Evolutionary conservation across 148 eudicot genomes (phyloP).

Genomic region (Rheum nobile): DNA sequence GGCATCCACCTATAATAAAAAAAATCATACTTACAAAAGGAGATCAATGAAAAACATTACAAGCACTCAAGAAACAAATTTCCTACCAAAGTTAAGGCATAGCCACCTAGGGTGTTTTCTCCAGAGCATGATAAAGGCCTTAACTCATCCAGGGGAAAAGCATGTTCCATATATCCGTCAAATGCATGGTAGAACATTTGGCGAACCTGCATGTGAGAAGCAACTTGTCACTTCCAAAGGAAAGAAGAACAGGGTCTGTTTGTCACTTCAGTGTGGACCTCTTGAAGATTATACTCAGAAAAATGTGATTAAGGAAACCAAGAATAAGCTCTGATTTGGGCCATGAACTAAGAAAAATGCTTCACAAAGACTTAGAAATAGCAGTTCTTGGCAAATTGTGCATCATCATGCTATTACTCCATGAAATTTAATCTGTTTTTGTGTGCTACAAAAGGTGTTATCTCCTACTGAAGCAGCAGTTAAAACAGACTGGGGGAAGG

Average conservation of each 20-base stretch:
- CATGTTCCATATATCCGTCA: constrained; percentile 91
- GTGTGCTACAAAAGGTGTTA: not conserved
- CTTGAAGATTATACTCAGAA: not conserved
- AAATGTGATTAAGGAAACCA: not conserved
- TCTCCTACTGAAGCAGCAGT: not conserved
- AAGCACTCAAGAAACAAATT: constrained; percentile 1
- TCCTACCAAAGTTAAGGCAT: constrained; percentile 87
- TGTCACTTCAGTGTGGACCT: not conserved
- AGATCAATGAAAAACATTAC: not conserved
- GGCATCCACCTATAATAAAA: constrained; percentile 63
- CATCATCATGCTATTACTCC: not conserved
- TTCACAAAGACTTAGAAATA: not conserved
- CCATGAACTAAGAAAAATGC: not conserved
- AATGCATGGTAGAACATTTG: constrained; percentile 98
- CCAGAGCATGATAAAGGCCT: constrained; percentile 85
- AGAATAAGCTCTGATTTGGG: not conserved
- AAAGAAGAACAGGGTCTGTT: not conserved
- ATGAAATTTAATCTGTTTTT: not conserved
- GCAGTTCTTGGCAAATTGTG: not conserved
- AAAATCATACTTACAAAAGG: constrained; percentile 6
- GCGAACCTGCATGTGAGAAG: constrained; percentile 37
- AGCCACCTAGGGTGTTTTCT: constrained; percentile 96
- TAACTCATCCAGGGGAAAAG: constrained; percentile 91
- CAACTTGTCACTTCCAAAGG: constrained; percentile 2
- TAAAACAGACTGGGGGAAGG: not conserved